Conservation (phyloP, 116 monocot genomes). For the Cymodocea nodosa region DNA sequence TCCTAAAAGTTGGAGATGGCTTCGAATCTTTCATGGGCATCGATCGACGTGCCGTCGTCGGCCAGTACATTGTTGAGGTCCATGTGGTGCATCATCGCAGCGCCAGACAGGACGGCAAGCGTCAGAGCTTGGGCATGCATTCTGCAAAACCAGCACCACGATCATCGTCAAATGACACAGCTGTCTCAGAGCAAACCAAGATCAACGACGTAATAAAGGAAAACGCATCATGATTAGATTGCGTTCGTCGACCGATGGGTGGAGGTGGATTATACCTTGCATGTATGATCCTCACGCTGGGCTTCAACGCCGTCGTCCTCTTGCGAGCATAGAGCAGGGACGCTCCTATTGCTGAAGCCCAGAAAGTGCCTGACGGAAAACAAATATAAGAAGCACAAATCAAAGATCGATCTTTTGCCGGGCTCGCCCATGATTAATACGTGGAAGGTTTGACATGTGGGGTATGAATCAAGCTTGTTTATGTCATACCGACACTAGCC, state of each 20-base stretch:
- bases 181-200: too few relatives aligned
- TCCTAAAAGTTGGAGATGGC: not conserved
- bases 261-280: conserved; percentile 1
- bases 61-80: conserved; percentile 9
- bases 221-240: not conserved
- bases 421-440: not conserved
- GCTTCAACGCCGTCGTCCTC: conserved; percentile 4
- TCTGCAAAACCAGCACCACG: not conserved
- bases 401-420: not conserved
- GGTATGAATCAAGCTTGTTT: not conserved
- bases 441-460: not conserved
- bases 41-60: conserved; percentile 2
- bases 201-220: not conserved
- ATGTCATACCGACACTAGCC: conserved; percentile 25
- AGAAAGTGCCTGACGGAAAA: not conserved
- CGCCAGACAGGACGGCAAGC: conserved; percentile 7
- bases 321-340: not conserved
- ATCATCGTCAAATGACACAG: too few relatives aligned
- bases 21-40: conserved; percentile 2
- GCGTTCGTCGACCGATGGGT: too few relatives aligned
- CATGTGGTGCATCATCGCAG: conserved; percentile 8
- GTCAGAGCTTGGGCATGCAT: conserved; percentile 13
- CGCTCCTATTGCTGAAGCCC: conserved; percentile 10
- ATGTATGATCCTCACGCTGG: conserved; percentile 11
- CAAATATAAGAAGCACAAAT: not conserved